Base-by-base conservation (phyloP, 2,329 filamentous ascomycete species). In the Scortechinia acanthostroma region DNA sequence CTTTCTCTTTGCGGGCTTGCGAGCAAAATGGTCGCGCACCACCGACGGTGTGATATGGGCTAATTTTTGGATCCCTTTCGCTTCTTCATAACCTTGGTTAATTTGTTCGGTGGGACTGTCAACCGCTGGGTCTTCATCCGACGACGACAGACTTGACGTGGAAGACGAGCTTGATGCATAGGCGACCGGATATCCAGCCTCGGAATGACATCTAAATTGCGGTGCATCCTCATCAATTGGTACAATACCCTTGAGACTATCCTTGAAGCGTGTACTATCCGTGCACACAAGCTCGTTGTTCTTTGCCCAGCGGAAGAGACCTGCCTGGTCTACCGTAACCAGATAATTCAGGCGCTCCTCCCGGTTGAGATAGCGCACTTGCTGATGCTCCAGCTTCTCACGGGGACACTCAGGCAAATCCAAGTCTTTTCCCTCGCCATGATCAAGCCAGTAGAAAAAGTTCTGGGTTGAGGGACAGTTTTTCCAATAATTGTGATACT, bases 401-500 rank as follows among this genome's bases (percentile, higher is more conserved):
- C 91, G 74, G 1, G 88, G 83, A 50, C 89, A 89, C 0, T 77
- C 74, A 3, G 80, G 74, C 13, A 91, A 67, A 50, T 91, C 84
- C 37, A 93, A 58, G 30, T 76, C 61, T 52, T 70, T 80, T 0
- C 91, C 91, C 43, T 83, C 83, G 3, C 91, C 91, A 47, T 86
- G 73, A 58, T 96, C 91, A 1, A 95, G 71, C 90, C 91, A 95
- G 64, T 90, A 91, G 61, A 95, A 95, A 72, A 91, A 96, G 58
- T 93, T 95, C 59, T 95, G 85, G 3, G 80, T 77, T 0, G 88
- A 91, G 21, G 86, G 71, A 1, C 79, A 70, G 48, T 76, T 78
- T 60, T 89, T 89, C 91, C 91, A 96, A 51, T 86, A 80, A 48
- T 80, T 77, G 56, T 96, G 91, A 54, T 95, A 96, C 22, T 78